Evolutionary conservation across 2,329 filamentous ascomycete genomes (phyloP).

Genomic region (Lasiodiplodia gonubiensis): DNA sequence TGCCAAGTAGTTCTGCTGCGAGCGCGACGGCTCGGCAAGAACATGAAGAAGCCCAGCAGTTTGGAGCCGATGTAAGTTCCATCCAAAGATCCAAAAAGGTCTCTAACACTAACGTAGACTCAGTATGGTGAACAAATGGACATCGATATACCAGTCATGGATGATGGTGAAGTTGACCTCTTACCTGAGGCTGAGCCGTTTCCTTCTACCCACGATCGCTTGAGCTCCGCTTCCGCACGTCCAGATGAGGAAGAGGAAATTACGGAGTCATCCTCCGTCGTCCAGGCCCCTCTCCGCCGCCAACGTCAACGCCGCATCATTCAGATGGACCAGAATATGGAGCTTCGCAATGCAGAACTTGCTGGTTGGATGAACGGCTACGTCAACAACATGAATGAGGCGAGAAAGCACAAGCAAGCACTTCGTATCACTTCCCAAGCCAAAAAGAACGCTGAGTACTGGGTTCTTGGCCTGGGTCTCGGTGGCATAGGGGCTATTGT

Average conservation of each 20-base stretch:
- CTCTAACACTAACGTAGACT: background rate
- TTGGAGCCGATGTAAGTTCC: conserved; percentile 45
- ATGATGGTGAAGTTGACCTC: conserved; percentile 34
- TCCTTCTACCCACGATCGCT: conserved; percentile 31
- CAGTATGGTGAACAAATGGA: conserved; percentile 37
- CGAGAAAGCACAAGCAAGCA: conserved; percentile 51
- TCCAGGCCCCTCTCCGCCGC: conserved; percentile 48
- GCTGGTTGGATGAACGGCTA: conserved; percentile 65
- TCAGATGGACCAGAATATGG: conserved; percentile 55
- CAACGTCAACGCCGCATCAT: conserved; percentile 50
- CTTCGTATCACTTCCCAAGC: conserved; percentile 54
- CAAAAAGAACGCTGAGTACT: conserved; percentile 68
- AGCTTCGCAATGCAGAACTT: conserved; percentile 63
- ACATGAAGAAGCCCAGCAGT: conserved; percentile 48
- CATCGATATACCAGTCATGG: conserved; percentile 41
- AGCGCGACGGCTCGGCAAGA: conserved; percentile 51
- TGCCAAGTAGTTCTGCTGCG: conserved; percentile 42
- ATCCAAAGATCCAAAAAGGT: background rate
- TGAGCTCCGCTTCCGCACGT: conserved; percentile 3
- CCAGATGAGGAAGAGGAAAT: conserved; percentile 31
- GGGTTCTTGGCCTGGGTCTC: conserved; percentile 64
- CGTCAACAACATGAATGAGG: conserved; percentile 63
- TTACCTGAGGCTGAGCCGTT: conserved; percentile 41
- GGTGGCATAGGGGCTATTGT: conserved; percentile 59
- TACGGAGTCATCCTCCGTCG: conserved; percentile 42